Evolutionary conservation across 2,329 filamentous ascomycete genomes (phyloP), one percentile per base, ranked within the genome.

Genomic region (Amauroascus niger): DNA sequence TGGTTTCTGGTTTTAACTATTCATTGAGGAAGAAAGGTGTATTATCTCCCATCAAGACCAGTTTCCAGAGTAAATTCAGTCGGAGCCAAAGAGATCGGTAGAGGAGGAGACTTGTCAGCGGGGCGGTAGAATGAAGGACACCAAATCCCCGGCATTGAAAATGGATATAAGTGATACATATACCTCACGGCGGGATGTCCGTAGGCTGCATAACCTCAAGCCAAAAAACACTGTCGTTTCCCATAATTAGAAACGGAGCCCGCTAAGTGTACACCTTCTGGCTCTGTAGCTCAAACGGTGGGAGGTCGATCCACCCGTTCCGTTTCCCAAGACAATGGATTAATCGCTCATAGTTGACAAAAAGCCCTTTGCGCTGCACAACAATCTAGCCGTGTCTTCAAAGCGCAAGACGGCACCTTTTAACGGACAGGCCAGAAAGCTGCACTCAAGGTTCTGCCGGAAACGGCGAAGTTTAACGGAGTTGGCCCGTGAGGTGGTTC

Each of bases 261-360:
- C 9, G 4, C 14, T 5, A 16, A 18, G 35, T 13, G 33, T 37
- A 7, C 14, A 14, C 9, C 14, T 18, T 26, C 14, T 22, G 22
- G 28, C 41, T 45, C 41, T 9, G n/a, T 16, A 8, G 28, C 30
- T 26, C 46, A n/a, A 24, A 28, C 46, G 1, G 8, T 30, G 32
- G 30, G 16, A 51, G 40, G 49, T 18, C 16, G 49, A 44, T 24
- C 30, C 37, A 26, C 28, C n/a, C n/a, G 28, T 6, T 35, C 9
- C 32, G 14, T 26, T 48, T 14, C n/a, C 46, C 45, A 37, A 24
- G 6, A 28, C 39, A 43, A 43, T 32, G 37, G 37, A 43, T 43
- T 51, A 51, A 51, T 51, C 49, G 18, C 49, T 51, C 49, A 51
- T 24, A 16, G 49, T 26, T 43, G 18, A 49, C 37, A 51, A 43